These are phyloP conservation scores for Coemansia sp. DNA, from an alignment of 192 early-diverging fungal genomes.

Conservation along the genomic window DNA sequence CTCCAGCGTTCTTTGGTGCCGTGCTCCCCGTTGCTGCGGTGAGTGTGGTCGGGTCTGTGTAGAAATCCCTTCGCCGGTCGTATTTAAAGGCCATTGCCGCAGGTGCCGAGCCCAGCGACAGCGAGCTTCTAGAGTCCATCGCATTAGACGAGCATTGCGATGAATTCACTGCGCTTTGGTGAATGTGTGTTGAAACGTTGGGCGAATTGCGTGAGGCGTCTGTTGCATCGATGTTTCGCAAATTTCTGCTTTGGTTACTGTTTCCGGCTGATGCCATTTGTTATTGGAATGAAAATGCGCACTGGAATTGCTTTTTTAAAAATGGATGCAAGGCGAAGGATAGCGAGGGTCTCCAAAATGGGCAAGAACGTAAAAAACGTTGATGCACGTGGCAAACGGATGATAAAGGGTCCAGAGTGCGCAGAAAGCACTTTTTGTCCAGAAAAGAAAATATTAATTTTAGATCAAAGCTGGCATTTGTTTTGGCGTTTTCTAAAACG, in stretches of 20 bases:
- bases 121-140: neutral
- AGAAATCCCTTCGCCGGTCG: conserved; percentile 48
- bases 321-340: too few relatives aligned
- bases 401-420: too few relatives aligned
- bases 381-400: too few relatives aligned
- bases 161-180: neutral
- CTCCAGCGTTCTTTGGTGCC: conserved; percentile 32
- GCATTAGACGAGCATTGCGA: neutral
- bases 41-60: conserved; percentile 39
- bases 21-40: conserved; percentile 39
- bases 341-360: too few relatives aligned
- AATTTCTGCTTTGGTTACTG: neutral
- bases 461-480: neutral
- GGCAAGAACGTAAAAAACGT: too few relatives aligned
- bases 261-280: neutral
- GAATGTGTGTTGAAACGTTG: neutral
- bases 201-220: neutral
- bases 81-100: conserved; percentile 36
- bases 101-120: conserved; percentile 40
- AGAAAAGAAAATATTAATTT: too few relatives aligned
- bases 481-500: neutral
- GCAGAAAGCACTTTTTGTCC: too few relatives aligned
- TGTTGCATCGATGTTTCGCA: neutral
- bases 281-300: neutral
- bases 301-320: neutral